Evolutionary conservation across 805 yeast genomes (phyloP), one percentile per base, ranked within the genome.

Genomic region (Saturnispora quitensis): DNA sequence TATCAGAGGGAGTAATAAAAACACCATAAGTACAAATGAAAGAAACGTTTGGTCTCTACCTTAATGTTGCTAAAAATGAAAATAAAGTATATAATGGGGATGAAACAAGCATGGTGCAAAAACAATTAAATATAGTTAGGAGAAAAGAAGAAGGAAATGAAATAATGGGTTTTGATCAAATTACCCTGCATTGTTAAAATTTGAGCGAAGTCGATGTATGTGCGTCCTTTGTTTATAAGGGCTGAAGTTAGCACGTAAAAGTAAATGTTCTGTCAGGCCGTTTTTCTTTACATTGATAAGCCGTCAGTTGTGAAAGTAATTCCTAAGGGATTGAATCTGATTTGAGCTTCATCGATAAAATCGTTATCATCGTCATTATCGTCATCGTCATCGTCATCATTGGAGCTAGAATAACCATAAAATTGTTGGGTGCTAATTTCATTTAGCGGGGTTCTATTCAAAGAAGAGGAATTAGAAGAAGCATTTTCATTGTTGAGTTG

Each of bases 391-490:
- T 51, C 54, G 18, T 55, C 58, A 40, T 57, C 58, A 40, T 57
- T 59, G 25, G 55, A 59, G 15, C 33, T 34, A 13, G 60, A 56
- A 34, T 54, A 53, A 45, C 59, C 60, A 42, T 56, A 56, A 50
- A 60, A 59, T 50, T 59, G 62, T 35, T 52, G 57, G n/a, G 53
- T 56, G 35, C 47, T 53, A 5, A 50, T 46, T 50, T 50, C 47
- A 25, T 38, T 40, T 20, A 24, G 27, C 9, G 34, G n/a, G n/a
- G 20, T 28, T 44, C 36, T 33, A 13, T 50, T 47, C 25, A 38
- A 10, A 38, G 42, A 18, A 38, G 18, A 18, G 7, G 24, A 17
- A 24, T 34, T 40, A 13, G 47, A 24, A 34, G 43, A 22, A 22
- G 42, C n/a, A 22, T 34, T 43, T 12, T 25, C 27, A 22, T n/a